Evolutionary conservation across 2,329 filamentous ascomycete species (phyloP), one percentile per base, ranked within the genome.

Genomic region (Alternaria ethzedia): DNA sequence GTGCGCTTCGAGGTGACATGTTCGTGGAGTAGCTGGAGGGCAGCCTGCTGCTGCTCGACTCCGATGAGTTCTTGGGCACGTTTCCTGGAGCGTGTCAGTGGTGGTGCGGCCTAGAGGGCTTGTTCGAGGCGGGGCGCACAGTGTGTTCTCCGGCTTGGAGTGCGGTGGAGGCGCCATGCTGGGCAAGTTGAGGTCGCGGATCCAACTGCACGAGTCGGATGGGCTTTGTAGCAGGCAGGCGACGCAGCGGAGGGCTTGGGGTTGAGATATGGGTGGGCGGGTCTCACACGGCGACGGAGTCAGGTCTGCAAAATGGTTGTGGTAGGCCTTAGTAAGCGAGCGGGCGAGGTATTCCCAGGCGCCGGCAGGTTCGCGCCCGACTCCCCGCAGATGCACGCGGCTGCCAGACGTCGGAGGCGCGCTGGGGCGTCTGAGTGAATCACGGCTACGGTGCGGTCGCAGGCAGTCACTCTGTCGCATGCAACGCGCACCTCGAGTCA

Each of bases 1-100:
- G 94, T 97, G 77, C 96, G 89, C 87, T 99, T 99, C 72, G 93
- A 97, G 76, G 94, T 97, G 86, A 98, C 94, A 90, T 99, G 96
- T 87, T 99, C 96, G 86, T 98, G 96, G 68, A 99, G 91, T 78
- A 98, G 90, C 78, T 91, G 94, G 81, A 99, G 87, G 80, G 96
- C 96, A 78, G 96, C 95, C 76, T 92, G 89, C 74, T 92, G 87
- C 88, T 99, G 96, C 81, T 92, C 91, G 79, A 99, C 96, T 80
- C 94, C 96, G 85, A 98, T 97, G 84, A 99, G 93, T 87, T 99
- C 96, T 84, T 98, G 91, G 69, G 96, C 96, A 83, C 96, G 90
- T 89, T 89, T 78, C 64, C 75, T 78, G 70, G 30, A 50, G 13
- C 15, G 44, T 46, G 59, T 70, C 57, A 66, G 68, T 51, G 43